Evolutionary conservation across 148 eudicot genomes (phyloP).

Genomic region (Fagopyrum esculentum): DNA sequence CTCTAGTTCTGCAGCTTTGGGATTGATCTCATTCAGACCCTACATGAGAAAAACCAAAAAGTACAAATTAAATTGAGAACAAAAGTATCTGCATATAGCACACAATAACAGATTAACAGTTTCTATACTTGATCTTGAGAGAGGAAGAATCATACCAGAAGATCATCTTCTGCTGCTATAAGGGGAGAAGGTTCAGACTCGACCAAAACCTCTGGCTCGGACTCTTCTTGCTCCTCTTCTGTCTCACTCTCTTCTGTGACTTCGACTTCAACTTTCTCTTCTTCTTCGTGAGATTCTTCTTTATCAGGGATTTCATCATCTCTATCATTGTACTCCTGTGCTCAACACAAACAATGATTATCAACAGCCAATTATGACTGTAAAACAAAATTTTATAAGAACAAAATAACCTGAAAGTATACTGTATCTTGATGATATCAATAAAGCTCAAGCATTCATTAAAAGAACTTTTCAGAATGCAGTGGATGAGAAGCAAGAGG

Average conservation of each 20-base stretch:
- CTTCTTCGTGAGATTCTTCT: slow-evolving; percentile 26
- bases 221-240: slow-evolving; percentile 44
- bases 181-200: slow-evolving; percentile 51
- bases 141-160: slow-evolving; percentile 39
- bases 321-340: slow-evolving; percentile 60
- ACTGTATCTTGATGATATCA: not conserved
- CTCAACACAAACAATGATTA: slow-evolving; percentile 19
- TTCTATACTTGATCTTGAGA: not conserved
- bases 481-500: not conserved
- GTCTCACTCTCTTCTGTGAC: slow-evolving; percentile 38
- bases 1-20: slow-evolving; percentile 61
- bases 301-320: slow-evolving; percentile 35
- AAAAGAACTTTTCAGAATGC: not conserved
- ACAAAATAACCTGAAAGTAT: not conserved
- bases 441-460: not conserved
- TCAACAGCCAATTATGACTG: not conserved
- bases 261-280: slow-evolving; percentile 40
- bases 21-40: slow-evolving; percentile 73
- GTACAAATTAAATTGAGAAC: not conserved
- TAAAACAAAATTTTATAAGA: not conserved
- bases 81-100: not conserved
- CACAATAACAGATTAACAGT: not conserved
- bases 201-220: slow-evolving; percentile 38
- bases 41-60: slow-evolving; percentile 18
- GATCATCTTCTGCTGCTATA: slow-evolving; percentile 55